Evolutionary conservation across 225 moss, liverwort and hornwort species (phyloP).

Genomic region (Pleurozium schreberi): DNA sequence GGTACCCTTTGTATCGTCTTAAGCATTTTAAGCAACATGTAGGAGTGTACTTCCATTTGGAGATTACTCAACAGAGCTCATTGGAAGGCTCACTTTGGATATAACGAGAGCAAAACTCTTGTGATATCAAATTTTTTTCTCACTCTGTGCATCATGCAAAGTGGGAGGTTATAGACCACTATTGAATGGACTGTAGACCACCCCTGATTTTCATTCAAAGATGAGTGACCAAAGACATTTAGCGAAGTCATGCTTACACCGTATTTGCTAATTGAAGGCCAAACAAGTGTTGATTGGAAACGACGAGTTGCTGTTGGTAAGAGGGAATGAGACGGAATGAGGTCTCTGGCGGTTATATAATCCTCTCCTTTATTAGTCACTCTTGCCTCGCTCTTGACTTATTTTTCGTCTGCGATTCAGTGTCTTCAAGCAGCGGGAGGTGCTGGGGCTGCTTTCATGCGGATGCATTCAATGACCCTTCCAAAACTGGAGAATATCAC

Average conservation of each 20-base stretch:
- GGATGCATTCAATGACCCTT: conserved; percentile 37
- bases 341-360: not conserved
- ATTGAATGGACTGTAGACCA: not conserved
- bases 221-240: not conserved
- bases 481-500: conserved; percentile 35
- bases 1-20: not conserved
- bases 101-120: not conserved
- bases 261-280: not conserved
- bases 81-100: not conserved
- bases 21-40: not conserved
- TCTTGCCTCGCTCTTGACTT: not conserved
- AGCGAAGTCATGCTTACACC: not conserved
- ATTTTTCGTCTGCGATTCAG: conserved; percentile 9
- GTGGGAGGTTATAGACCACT: not conserved
- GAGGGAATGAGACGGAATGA: not conserved
- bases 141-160: not conserved
- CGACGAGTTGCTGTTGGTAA: not conserved
- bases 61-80: not conserved
- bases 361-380: not conserved
- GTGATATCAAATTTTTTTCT: not conserved
- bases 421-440: conserved; percentile 52
- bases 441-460: conserved; percentile 44
- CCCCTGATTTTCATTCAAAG: not conserved
- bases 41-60: not conserved
- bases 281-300: not conserved